Conservation (phyloP, 108 stramenopile species). For the Nitzschia sp. region DNA sequence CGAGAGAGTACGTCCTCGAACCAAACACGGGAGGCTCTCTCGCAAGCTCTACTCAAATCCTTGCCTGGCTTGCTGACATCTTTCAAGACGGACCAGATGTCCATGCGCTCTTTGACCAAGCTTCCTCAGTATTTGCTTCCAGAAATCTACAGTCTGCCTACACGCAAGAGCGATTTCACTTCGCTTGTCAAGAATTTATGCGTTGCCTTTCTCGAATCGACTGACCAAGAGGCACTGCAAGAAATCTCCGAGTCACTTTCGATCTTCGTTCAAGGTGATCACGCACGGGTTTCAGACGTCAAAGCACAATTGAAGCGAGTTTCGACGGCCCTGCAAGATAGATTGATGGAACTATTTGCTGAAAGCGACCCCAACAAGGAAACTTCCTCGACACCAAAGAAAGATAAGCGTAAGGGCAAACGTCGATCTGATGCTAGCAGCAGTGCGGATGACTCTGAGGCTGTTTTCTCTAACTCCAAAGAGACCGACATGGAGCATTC, state of each 20-base stretch:
- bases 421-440: constrained; percentile 12
- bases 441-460: background rate
- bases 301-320: constrained; percentile 54
- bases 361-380: constrained; percentile 25
- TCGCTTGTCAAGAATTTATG: constrained; percentile 63
- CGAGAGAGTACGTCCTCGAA: background rate
- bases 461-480: constrained; percentile 6
- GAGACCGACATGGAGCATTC: constrained; percentile 60
- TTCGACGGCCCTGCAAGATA: constrained; percentile 54
- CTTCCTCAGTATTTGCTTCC: constrained; percentile 71
- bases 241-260: constrained; percentile 59
- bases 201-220: constrained; percentile 58
- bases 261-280: constrained; percentile 58
- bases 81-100: constrained; percentile 72
- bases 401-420: background rate
- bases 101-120: constrained; percentile 58
- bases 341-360: constrained; percentile 51
- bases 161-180: constrained; percentile 72
- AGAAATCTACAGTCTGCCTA: constrained; percentile 68
- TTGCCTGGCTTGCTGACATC: constrained; percentile 70
- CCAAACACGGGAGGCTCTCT: constrained; percentile 35
- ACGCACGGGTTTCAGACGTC: constrained; percentile 65
- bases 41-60: constrained; percentile 60
- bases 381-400: background rate
- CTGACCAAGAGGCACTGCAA: constrained; percentile 59